These are phyloP conservation scores for Pseudonectria buxi DNA, from an alignment of 2,329 filamentous ascomycete species.

Conservation along the genomic window DNA sequence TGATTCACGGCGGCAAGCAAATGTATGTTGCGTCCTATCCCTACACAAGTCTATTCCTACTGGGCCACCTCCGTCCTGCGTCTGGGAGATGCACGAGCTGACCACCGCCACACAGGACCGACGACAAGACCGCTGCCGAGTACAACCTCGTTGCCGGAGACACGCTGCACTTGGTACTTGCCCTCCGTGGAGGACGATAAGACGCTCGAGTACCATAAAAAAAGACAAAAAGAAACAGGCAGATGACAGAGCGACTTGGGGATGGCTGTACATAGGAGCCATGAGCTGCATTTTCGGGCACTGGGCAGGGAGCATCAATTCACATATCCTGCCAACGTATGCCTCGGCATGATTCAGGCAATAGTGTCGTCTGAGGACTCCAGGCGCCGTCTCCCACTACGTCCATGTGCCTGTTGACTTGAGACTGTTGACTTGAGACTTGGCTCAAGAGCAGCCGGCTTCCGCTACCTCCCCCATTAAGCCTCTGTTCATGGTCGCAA, in stretches of 20 bases:
- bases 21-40: slow-evolving; percentile 55
- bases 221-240: too few species aligned
- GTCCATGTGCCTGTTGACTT: too few species aligned
- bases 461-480: too few species aligned
- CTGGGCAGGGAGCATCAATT: slow-evolving; percentile 4
- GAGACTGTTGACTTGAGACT: too few species aligned
- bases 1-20: slow-evolving; percentile 97
- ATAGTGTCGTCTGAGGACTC: too few species aligned
- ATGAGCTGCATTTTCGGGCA: slow-evolving; percentile 9
- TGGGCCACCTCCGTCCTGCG: too few species aligned
- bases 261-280: slow-evolving; percentile 1
- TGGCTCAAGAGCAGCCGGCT: too few species aligned
- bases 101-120: slow-evolving; percentile 55
- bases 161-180: slow-evolving; percentile 91
- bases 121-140: slow-evolving; percentile 88
- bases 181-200: slow-evolving; percentile 68
- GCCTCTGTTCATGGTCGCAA: too few species aligned
- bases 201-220: too few species aligned
- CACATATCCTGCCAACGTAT: not conserved
- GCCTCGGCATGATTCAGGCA: too few species aligned
- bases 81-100: slow-evolving; percentile 1
- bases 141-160: slow-evolving; percentile 88
- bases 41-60: not conserved
- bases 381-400: too few species aligned
- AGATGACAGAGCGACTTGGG: slow-evolving; percentile 1